phyloP scores from a whole-genome alignment of 176 grass and related monocot species.

The Zizania latifolia region DNA sequence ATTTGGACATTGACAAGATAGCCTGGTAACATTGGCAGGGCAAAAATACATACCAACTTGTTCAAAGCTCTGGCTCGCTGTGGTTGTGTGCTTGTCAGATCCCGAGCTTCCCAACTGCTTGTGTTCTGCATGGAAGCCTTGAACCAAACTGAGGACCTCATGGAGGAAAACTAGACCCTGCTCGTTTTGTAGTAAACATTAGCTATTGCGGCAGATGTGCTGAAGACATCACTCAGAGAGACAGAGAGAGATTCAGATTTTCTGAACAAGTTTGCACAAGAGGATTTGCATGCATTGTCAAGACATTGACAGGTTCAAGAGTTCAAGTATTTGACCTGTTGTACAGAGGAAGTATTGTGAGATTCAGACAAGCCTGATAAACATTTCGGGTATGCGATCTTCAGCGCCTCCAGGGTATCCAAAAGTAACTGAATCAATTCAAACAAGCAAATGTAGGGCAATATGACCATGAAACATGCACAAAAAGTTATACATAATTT shows the following conservation, averaged over 20 bases:
- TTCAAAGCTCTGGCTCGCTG: constrained; percentile 21
- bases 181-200: not conserved
- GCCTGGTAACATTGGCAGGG: not conserved
- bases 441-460: not conserved
- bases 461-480: not conserved
- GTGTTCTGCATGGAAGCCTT: constrained; percentile 14
- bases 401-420: constrained; percentile 31
- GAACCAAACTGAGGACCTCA: constrained; percentile 27
- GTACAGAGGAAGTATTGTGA: not conserved
- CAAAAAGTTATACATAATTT: not conserved
- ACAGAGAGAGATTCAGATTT: not conserved
- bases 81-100: constrained; percentile 19
- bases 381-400: constrained; percentile 34
- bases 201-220: not conserved
- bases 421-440: constrained; percentile 32
- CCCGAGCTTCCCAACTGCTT: not conserved
- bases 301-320: not conserved
- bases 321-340: constrained; percentile 2
- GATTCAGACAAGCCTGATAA: constrained; percentile 31
- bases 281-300: not conserved
- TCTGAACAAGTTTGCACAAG: not conserved
- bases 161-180: constrained; percentile 34
- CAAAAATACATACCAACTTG: constrained; percentile 29
- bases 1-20: not conserved
- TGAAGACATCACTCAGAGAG: not conserved